These are phyloP conservation scores for Boletellus ananiceps DNA, from an alignment of 768 basidiomycete genomes.

Conservation along the genomic window DNA sequence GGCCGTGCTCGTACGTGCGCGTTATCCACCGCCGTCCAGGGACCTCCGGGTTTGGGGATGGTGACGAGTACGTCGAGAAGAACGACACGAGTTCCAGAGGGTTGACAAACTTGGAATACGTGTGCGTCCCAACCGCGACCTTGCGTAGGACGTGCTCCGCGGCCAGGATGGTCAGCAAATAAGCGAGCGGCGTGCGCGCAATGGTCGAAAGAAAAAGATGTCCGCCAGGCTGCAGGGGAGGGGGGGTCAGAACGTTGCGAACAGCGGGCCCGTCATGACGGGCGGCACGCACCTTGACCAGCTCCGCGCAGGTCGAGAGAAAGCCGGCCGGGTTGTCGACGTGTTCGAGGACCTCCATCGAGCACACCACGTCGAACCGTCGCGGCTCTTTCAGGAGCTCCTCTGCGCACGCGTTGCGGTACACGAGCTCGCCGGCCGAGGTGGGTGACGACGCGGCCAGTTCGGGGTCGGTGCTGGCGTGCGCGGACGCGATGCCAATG, in stretches of 20 bases:
- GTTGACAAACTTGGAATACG: constrained; percentile 84
- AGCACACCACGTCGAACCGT: constrained; percentile 89
- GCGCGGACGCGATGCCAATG: constrained; percentile 77
- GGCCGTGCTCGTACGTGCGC: constrained; percentile 40
- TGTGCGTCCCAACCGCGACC: constrained; percentile 87
- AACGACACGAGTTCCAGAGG: constrained; percentile 81
- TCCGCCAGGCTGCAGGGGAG: constrained; percentile 72
- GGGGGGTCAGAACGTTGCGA: constrained; percentile 2
- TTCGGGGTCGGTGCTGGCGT: constrained; percentile 72
- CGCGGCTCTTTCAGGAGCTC: constrained; percentile 56
- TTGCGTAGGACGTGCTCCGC: constrained; percentile 80
- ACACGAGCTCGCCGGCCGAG: constrained; percentile 44
- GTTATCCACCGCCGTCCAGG: constrained; percentile 55
- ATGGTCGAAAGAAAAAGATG: constrained; percentile 95
- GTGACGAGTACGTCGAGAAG: constrained; percentile 57
- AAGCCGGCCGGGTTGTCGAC: constrained; percentile 90
- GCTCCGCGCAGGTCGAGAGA: constrained; percentile 71
- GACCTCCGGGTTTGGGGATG: constrained; percentile 4
- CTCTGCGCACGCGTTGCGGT: constrained; percentile 74
- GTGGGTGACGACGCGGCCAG: constrained; percentile 31
- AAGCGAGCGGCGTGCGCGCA: constrained; percentile 76
- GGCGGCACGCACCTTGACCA: constrained; percentile 66
- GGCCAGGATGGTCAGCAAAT: constrained; percentile 63
- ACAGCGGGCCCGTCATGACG: neutral
- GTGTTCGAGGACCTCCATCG: constrained; percentile 98